Percentiles rank a stretch among this genome's conserved stretches.
These are phyloP conservation scores for Mrakiaceae sp. DNA, from an alignment of 1,284 basidiomycete species.

Conservation along the genomic window DNA sequence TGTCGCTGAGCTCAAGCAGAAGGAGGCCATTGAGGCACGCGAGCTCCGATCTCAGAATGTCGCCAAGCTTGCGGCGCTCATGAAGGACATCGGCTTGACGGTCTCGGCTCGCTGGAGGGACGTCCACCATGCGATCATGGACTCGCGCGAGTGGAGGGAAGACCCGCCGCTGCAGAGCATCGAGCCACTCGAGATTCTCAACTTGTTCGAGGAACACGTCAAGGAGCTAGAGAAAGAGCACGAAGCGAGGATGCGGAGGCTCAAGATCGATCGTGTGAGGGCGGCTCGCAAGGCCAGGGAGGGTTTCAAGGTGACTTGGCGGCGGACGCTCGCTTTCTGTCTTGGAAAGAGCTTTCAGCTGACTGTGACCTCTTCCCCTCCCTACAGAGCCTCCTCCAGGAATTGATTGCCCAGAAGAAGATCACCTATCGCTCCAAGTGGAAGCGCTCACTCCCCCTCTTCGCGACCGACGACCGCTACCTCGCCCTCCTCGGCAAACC, in stretches of 20 bases:
- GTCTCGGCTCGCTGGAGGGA: slow-evolving; percentile 79
- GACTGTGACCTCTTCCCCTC: background rate
- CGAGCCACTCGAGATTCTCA: slow-evolving; percentile 76
- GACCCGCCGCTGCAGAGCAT: slow-evolving; percentile 65
- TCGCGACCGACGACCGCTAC: slow-evolving; percentile 69
- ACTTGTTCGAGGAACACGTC: slow-evolving; percentile 84
- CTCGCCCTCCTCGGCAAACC: slow-evolving; percentile 73
- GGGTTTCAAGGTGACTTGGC: slow-evolving; percentile 56
- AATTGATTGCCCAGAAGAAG: slow-evolving; percentile 52
- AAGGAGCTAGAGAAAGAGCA: slow-evolving; percentile 75
- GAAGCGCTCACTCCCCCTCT: slow-evolving; percentile 70
- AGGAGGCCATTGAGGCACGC: slow-evolving; percentile 70
- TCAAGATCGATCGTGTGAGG: slow-evolving; percentile 69
- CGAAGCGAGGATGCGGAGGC: slow-evolving; percentile 64
- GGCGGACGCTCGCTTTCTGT: background rate
- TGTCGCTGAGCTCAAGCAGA: slow-evolving; percentile 64
- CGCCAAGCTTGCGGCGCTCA: slow-evolving; percentile 60
- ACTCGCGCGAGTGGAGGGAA: slow-evolving; percentile 62
- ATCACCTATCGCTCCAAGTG: slow-evolving; percentile 77
- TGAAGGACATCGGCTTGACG: slow-evolving; percentile 72
- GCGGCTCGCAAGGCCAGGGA: slow-evolving; percentile 77
- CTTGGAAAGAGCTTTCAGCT: background rate
- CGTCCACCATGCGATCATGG: slow-evolving; percentile 60
- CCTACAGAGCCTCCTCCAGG: slow-evolving; percentile 54
- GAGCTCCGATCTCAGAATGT: slow-evolving; percentile 63